These are phyloP conservation scores for Hymenoscyphus albidus DNA, from an alignment of 2,329 filamentous ascomycete species.

Conservation along the genomic window DNA sequence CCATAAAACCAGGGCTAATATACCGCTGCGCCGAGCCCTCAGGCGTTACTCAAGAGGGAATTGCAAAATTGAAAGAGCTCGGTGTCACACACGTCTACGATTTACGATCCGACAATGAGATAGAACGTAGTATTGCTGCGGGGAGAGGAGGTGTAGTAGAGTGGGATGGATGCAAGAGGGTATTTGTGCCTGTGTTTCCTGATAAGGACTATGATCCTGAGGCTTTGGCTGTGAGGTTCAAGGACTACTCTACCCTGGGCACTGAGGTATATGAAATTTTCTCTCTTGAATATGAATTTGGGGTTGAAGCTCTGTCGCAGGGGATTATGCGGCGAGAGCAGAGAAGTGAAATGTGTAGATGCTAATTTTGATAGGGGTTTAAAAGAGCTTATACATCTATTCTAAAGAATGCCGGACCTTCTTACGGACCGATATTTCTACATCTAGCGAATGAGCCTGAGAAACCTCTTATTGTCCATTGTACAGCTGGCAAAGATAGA, in stretches of 20 bases:
- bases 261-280: slow-evolving; percentile 37
- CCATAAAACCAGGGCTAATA: slow-evolving; percentile 41
- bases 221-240: slow-evolving; percentile 56
- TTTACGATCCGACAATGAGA: slow-evolving; percentile 59
- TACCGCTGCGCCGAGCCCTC: slow-evolving; percentile 69
- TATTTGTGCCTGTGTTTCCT: slow-evolving; percentile 63
- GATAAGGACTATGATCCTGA: slow-evolving; percentile 60
- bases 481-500: slow-evolving; percentile 73
- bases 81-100: slow-evolving; percentile 66
- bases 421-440: slow-evolving; percentile 51
- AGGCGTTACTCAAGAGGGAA: slow-evolving; percentile 50
- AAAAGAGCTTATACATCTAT: slow-evolving; percentile 61
- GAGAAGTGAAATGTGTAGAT: not conserved
- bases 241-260: slow-evolving; percentile 54
- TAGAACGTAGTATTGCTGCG: slow-evolving; percentile 42
- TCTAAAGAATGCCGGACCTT: slow-evolving; percentile 47
- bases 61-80: slow-evolving; percentile 48
- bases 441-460: slow-evolving; percentile 36
- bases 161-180: slow-evolving; percentile 49
- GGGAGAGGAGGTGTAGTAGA: slow-evolving; percentile 39
- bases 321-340: not conserved
- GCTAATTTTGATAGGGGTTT: slow-evolving; percentile 47
- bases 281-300: not conserved
- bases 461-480: slow-evolving; percentile 62
- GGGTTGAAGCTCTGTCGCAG: not conserved